These are phyloP conservation scores for Penicillium sp. DNA, from an alignment of 2,329 filamentous ascomycete species.

Conservation along the genomic window DNA sequence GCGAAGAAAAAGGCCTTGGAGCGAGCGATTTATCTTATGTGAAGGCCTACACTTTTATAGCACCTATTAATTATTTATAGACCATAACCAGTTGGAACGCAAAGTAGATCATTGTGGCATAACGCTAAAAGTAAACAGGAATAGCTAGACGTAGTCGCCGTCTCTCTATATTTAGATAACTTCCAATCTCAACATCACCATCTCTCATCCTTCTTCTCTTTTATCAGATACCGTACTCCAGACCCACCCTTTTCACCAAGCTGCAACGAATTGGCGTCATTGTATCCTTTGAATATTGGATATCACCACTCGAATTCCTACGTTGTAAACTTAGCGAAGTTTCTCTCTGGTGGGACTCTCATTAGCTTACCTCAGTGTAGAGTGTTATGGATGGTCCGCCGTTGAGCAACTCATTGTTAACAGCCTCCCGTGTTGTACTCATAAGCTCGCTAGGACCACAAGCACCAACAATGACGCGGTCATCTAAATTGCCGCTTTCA, in stretches of 20 bases:
- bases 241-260: too few species aligned
- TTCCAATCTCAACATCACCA: neutral
- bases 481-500: neutral
- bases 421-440: neutral
- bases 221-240: neutral
- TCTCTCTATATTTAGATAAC: neutral
- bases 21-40: conserved; percentile 12
- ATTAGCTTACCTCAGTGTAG: conserved; percentile 2
- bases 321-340: neutral
- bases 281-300: neutral
- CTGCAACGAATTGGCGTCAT: neutral
- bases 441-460: neutral
- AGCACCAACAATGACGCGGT: conserved; percentile 3
- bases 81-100: neutral
- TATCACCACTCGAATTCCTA: neutral
- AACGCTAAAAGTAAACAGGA: neutral
- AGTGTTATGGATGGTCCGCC: neutral
- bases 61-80: too few species aligned
- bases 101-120: neutral
- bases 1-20: neutral
- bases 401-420: neutral
- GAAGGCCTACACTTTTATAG: neutral
- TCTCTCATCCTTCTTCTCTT: too few species aligned
- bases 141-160: neutral
- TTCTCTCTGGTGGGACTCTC: neutral